Conservation (phyloP, 495 filamentous ascomycete species). For the Venustampulla echinocandica region DNA sequence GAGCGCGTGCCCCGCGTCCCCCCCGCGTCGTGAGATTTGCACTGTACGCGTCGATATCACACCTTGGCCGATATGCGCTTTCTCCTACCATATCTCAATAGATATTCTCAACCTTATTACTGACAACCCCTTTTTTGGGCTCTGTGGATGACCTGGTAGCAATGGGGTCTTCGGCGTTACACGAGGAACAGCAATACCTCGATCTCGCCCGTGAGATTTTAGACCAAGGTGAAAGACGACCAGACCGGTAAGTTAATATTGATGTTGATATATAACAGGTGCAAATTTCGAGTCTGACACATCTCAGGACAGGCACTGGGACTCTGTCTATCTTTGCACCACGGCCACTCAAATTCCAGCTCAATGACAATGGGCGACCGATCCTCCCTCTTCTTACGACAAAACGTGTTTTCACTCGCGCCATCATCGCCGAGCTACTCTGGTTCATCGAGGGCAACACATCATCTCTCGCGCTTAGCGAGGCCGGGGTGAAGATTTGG, state of each 20-base stretch:
- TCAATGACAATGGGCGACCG: conserved; percentile 46
- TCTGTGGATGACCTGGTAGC: not conserved
- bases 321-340: conserved; percentile 86
- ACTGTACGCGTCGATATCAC: too few species aligned
- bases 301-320: conserved; percentile 75
- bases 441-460: conserved; percentile 90
- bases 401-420: conserved; percentile 89
- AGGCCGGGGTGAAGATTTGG: conserved; percentile 89
- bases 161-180: conserved; percentile 19
- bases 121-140: too few species aligned
- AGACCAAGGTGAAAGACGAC: conserved; percentile 64
- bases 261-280: not conserved
- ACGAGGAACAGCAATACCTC: conserved; percentile 74
- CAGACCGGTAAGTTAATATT: conserved; percentile 50
- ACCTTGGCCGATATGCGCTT: too few species aligned
- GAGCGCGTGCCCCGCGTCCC: too few species aligned
- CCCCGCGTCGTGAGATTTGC: too few species aligned
- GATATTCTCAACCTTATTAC: too few species aligned
- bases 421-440: conserved; percentile 86
- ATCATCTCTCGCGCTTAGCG: conserved; percentile 62
- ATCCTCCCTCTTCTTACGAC: conserved; percentile 90
- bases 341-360: conserved; percentile 72
- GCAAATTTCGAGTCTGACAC: conserved; percentile 6
- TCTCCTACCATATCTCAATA: too few species aligned
- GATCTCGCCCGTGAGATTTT: conserved; percentile 70